Conservation (phyloP, 371 early-diverging fungal species). For the Smittium mucronatum region DNA sequence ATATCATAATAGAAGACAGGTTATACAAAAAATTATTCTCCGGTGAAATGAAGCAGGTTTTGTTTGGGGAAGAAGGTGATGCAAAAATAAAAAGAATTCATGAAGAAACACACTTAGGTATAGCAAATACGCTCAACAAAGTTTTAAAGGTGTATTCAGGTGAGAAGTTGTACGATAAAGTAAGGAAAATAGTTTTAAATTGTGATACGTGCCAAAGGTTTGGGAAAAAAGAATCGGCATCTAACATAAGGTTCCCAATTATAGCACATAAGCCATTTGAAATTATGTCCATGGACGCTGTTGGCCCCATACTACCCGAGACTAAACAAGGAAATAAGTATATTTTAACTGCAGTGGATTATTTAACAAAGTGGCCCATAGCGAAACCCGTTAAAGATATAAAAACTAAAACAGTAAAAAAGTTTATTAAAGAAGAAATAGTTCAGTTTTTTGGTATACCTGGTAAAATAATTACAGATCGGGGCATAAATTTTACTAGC, state of each 20-base stretch:
- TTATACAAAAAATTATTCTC: background rate
- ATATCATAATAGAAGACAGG: background rate
- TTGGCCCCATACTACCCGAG: slow-evolving; percentile 5
- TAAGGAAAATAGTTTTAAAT: background rate
- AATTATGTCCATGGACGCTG: slow-evolving; percentile 8
- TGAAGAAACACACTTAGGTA: slow-evolving; percentile 5
- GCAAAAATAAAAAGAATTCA: background rate
- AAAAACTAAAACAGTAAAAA: background rate
- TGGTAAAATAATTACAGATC: slow-evolving; percentile 8
- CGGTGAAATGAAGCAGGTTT: slow-evolving; percentile 1
- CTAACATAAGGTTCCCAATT: background rate
- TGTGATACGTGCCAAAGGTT: slow-evolving; percentile 3
- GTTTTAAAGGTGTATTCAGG: background rate
- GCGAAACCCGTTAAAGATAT: slow-evolving; percentile 11
- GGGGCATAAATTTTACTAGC: slow-evolving; percentile 10
- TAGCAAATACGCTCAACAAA: background rate
- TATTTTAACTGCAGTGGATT: slow-evolving; percentile 11
- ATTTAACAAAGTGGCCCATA: slow-evolving; percentile 10
- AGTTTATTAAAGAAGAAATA: slow-evolving; percentile 11
- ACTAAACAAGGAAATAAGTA: slow-evolving; percentile 9
- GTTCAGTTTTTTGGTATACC: slow-evolving; percentile 11
- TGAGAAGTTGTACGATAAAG: background rate
- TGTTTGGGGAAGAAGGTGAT: background rate
- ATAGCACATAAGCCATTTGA: slow-evolving; percentile 1
- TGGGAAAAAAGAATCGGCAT: background rate